Conservation (phyloP, 805 yeast species). For the Candida caryicola region DNA sequence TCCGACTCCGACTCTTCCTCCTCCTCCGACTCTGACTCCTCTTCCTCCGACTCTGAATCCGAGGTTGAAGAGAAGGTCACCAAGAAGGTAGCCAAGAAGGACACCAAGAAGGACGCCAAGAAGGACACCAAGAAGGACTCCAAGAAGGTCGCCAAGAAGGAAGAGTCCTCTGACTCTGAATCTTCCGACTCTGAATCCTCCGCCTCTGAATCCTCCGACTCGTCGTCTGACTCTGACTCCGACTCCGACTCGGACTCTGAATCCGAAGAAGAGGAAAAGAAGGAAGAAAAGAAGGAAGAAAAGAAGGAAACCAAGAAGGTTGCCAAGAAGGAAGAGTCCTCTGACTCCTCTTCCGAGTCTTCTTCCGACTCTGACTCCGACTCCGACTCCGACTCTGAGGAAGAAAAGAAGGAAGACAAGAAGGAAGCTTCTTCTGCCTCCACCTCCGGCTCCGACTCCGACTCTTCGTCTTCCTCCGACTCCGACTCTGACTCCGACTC, state of each 20-base stretch:
- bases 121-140: conserved; percentile 10
- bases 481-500: conserved; percentile 28
- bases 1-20: conserved; percentile 12
- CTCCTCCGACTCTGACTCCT: conserved; percentile 29
- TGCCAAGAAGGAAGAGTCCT: conserved; percentile 19
- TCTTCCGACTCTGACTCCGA: conserved; percentile 13
- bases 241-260: conserved; percentile 32
- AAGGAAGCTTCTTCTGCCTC: conserved; percentile 9
- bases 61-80: conserved; percentile 20
- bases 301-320: conserved; percentile 11
- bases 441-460: conserved; percentile 32
- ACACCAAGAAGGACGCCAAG: conserved; percentile 12
- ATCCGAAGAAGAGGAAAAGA: conserved; percentile 25
- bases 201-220: conserved; percentile 22
- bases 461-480: conserved; percentile 31
- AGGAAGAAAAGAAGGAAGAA: conserved; percentile 5
- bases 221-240: conserved; percentile 29
- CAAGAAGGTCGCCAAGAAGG: conserved; percentile 15
- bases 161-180: conserved; percentile 5
- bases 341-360: conserved; percentile 7
- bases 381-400: conserved; percentile 16
- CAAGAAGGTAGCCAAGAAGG: conserved; percentile 5
- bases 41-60: conserved; percentile 26
- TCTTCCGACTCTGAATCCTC: conserved; percentile 20
- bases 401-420: conserved; percentile 6